Evolutionary conservation across 371 early-diverging fungal species (phyloP), one percentile per base, ranked within the genome.

Genomic region (Apophysomyces variabilis): DNA sequence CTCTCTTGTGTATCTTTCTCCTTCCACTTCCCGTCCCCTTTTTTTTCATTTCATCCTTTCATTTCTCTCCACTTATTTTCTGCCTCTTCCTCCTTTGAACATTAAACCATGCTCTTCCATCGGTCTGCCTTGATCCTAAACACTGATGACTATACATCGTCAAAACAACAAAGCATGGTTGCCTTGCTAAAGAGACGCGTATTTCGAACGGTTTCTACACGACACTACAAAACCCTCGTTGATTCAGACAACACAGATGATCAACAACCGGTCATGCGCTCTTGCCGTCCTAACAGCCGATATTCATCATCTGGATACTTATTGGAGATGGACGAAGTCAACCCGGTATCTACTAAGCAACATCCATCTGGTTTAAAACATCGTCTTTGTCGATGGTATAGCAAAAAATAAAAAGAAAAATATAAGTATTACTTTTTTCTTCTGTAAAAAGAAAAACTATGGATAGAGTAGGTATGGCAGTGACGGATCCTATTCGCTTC

Each of bases 161-260:
- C 54, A 16, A 50, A 35, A 50, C 54, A 50, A 50, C 54, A 18
- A n/a, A 50, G 54, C 11, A 26, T 50, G 9, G 9, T 50, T 16
- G 54, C 54, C 3, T 18, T 18, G 4, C 21, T 50, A 32, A 16
- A 21, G 11, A 50, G 21, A 50, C 54, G 54, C 3, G 54, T 50
- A 9, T 21, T 50, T 50, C 54, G 54, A 50, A 50, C 9, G 21
- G 54, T 50, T 5, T 50, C 54, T 26, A 50, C 16, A 50, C 16
- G 21, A 21, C 54, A 50, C 18, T 50, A 50, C 21, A 50, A 21
- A 21, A 50, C 54, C 54, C 21, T 50, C 3, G 54, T 50, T 21
- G 54, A 50, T 50, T 50, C 54, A 50, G 54, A 50, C 9, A 21
- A 50, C 54, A 50, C 54, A 21, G 54, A 50, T 16, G 54, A 50